Base-by-base conservation (phyloP, 805 yeast genomes). In the Yarrowia sp. region DNA sequence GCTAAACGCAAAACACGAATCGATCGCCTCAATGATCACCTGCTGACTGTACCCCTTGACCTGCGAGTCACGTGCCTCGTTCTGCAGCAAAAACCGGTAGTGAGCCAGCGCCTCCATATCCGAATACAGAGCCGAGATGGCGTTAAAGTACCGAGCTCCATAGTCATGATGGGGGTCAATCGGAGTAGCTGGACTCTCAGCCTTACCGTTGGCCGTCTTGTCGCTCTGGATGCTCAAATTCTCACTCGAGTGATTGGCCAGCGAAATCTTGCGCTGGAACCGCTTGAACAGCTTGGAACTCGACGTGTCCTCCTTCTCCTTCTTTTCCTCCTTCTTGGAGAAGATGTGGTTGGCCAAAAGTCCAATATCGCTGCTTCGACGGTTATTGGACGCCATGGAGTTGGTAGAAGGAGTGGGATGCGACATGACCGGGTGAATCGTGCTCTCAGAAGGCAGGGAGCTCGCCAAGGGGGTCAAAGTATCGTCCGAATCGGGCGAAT, bases 251-350 rank as follows among this genome's bases (percentile, higher is more conserved):
- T 48, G 67, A 12, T 63, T 49, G 22, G 56, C 55, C 11, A 63
- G 22, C n/a, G 43, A 26, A 40, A 63, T 48, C 12, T 49, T 63
- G 11, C 67, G 56, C 56, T 63, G 67, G 56, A 63, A 63, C 40
- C 67, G 67, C 56, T 63, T 63, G 67, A 63, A 63, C 40, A 63
- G 38, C 65, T 59, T 59, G 42, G 65, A 59, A 16, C 52, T 45
- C 41, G 65, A 43, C 15, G 35, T 59, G 65, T 59, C 65, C 42
- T 59, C 45, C 42, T 59, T 52, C 14, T 59, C 65, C 50, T 58
- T 55, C 38, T 63, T 63, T 40, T 63, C 50, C 16, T 63, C 67
- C 48, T 63, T 63, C 32, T 52, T 43, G 40, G 56, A 63, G 26
- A 63, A 63, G 8, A 48, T 48, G 48, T 59, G 65, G 35, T 59